Evolutionary conservation across 148 eudicot genomes (phyloP), one percentile per base, ranked within the genome.

Genomic region (Bassia scoparia): DNA sequence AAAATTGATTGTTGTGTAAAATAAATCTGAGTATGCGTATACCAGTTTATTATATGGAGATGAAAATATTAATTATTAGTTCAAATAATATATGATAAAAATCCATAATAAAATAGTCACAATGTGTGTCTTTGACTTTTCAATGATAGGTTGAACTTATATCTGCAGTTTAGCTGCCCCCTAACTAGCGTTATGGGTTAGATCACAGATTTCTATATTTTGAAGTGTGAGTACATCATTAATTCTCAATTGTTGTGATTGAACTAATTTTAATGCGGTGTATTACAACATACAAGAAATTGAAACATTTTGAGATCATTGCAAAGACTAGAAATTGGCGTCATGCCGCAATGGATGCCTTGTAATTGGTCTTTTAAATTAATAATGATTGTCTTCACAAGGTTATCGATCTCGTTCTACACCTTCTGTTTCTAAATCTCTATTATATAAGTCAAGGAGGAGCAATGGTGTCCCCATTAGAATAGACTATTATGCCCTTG

Each of bases 241-340:
- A 6, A 37, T 6, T 37, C 9, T 37, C 43, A 37, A 37, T 8
- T 11, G 46, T 41, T 41, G 46, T 8, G 12, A 41, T 5, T 41
- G 8, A 41, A 41, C 46, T 8, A 41, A 41, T 41, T 41, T 8
- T 41, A 41, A 41, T 41, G 46, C 46, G 46, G 46, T 41, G 46
- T 41, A 41, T 14, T 14, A 8, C 8, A 41, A 8, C 1, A 41
- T 41, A 41, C 12, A 14, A 4, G 12, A 49, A 7, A n/a, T 55
- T 21, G 58, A 68, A 46, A 50, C n/a, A n/a, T n/a, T 24, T 46
- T 46, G 23, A 67, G 55, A 67, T 49, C 23, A 68, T 48, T 30
- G 29, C n/a, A 13, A 30, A 17, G 37, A 68, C 16, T 55, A 55
- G 26, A 23, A 41, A n/a, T n/a, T n/a, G n/a, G n/a, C n/a, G n/a